Evolutionary conservation across 805 yeast species (phyloP), one percentile per base, ranked within the genome.

Genomic region (Saccharomyces eubayanus): DNA sequence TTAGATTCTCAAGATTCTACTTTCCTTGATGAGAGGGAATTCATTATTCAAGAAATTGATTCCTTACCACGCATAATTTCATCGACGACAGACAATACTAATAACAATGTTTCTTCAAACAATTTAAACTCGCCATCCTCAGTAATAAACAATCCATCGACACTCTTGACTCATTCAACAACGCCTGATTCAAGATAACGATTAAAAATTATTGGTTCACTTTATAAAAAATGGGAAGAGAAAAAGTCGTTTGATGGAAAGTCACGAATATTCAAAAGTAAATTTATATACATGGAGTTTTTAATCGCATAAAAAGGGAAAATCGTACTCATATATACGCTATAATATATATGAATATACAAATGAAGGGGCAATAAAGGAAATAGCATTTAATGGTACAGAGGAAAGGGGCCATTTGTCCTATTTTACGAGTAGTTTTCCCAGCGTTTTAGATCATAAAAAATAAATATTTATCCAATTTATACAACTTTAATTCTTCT

Each of bases 11-110:
- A 80, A 59, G 88, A 85, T 63, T 75, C 81, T 16, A 76, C 77
- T 29, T 84, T 89, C 63, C 74, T 78, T 41, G 92, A 85, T 53
- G 99, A 94, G 69, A 83, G 86, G 62, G 87, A 82, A 53, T 94
- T 85, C 68, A 83, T 94, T 31, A 75, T 89, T 48, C 81, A 80
- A 55, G 88, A 87, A 59, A 87, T 92, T 51, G 83, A 82, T 57
- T 78, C 79, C 51, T 71, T 87, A 55, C 95, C 94, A 6, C 84
- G 83, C 64, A 75, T 84, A 21, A 64, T 72, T 11, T 62, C 68
- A 16, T 61, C 73, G 20, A 68, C 53, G 40, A 55, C 52, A 24
- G 60, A 58, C 8, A 46, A 21, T 41, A 40, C 14, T 24, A 29
- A 36, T 9, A 52, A 46, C 28, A 41, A 49, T 10, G 45, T 45